Evolutionary conservation across 106 monocot genomes (phyloP).

Genomic region (Dactylorhiza incarnata): DNA sequence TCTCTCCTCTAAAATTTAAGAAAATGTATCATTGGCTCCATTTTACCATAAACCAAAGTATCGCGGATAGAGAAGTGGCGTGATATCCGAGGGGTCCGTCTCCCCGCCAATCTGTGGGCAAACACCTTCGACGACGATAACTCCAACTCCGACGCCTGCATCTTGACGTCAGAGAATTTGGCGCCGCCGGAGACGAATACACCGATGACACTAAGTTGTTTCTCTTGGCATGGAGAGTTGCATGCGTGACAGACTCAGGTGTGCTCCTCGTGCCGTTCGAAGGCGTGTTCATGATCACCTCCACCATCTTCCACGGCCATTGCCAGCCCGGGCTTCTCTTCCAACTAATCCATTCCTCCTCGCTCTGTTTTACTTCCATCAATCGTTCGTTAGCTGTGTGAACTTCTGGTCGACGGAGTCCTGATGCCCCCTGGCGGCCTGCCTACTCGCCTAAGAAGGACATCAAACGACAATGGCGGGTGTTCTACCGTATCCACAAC

Average conservation of each 20-base stretch:
- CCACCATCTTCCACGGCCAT: conserved; percentile 84
- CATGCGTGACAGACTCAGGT: conserved; percentile 42
- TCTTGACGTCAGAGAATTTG: conserved; percentile 69
- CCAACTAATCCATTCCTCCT: conserved; percentile 19
- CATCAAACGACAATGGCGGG: conserved; percentile 75
- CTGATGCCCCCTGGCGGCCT: conserved; percentile 86
- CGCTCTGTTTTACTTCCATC: neutral
- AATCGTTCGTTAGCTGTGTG: neutral
- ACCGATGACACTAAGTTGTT: conserved; percentile 82
- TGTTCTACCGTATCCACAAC: conserved; percentile 74
- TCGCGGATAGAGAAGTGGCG: neutral
- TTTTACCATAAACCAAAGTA: conserved; percentile 5
- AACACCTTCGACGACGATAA: conserved; percentile 11
- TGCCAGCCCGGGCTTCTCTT: conserved; percentile 66
- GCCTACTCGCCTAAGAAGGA: conserved; percentile 76
- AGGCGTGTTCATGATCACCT: conserved; percentile 62
- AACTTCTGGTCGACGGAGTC: conserved; percentile 65
- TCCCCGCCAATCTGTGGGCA: neutral
- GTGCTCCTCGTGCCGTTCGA: conserved; percentile 70
- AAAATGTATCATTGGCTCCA: neutral
- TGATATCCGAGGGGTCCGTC: neutral
- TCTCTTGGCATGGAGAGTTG: conserved; percentile 64
- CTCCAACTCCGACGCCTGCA: conserved; percentile 24
- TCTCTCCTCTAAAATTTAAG: no score
- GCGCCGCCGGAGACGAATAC: conserved; percentile 67